Evolutionary conservation across 208 protist species (phyloP).

Genomic region (Leishmania turanica): DNA sequence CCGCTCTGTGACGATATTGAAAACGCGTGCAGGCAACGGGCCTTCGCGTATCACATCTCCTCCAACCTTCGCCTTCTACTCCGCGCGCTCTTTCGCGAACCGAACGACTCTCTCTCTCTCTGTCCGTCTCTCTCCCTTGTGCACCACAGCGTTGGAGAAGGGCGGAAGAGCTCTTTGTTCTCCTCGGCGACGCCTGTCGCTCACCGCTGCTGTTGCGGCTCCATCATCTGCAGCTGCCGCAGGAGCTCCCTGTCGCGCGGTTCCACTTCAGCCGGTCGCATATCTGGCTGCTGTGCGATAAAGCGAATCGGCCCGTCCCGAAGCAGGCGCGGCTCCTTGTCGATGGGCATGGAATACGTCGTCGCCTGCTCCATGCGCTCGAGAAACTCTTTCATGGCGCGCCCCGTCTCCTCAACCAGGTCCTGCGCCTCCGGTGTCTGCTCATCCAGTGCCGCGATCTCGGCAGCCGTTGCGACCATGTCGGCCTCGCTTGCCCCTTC

Average conservation of each 20-base stretch:
- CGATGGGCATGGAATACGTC: constrained; percentile 74
- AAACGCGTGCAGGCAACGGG: background rate
- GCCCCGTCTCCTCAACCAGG: constrained; percentile 31
- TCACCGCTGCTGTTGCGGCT: background rate
- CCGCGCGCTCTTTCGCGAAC: no score
- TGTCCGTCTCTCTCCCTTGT: background rate
- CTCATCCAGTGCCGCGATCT: constrained; percentile 55
- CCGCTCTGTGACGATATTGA: background rate
- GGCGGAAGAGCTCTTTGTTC: background rate
- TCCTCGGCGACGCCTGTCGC: background rate
- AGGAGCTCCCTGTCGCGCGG: constrained; percentile 3
- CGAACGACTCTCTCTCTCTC: background rate
- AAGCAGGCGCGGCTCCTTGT: constrained; percentile 53
- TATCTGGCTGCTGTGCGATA: constrained; percentile 22
- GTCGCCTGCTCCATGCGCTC: constrained; percentile 54
- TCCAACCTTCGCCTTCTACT: background rate
- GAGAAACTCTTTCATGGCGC: constrained; percentile 40
- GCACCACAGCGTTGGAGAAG: background rate
- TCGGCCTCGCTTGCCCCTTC: constrained; percentile 56
- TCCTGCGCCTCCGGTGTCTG: constrained; percentile 34
- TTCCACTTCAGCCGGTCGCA: constrained; percentile 21
- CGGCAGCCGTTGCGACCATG: constrained; percentile 47
- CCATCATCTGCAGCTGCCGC: background rate
- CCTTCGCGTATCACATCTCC: background rate
- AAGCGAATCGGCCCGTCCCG: constrained; percentile 12